Evolutionary conservation across 2,329 filamentous ascomycete genomes (phyloP).

Genomic region (Penicillium sp.): DNA sequence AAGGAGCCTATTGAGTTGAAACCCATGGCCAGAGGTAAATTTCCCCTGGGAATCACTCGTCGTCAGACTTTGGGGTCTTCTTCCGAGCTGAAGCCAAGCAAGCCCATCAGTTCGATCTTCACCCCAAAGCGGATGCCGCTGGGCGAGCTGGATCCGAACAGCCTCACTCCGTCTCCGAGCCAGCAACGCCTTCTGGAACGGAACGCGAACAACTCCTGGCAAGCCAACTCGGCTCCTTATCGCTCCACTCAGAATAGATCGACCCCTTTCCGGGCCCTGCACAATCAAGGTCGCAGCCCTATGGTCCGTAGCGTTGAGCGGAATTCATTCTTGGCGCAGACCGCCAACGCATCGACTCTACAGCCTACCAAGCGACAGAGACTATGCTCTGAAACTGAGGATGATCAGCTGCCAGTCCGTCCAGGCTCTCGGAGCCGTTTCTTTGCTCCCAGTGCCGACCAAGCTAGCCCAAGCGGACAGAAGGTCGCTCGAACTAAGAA

Average conservation of each 20-base stretch:
- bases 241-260: slow-evolving; percentile 39
- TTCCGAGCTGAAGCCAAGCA: slow-evolving; percentile 60
- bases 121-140: slow-evolving; percentile 64
- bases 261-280: slow-evolving; percentile 39
- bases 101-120: slow-evolving; percentile 67
- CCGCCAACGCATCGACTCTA: slow-evolving; percentile 44
- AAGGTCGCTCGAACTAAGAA: slow-evolving; percentile 43
- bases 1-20: slow-evolving; percentile 63
- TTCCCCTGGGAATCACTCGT: slow-evolving; percentile 38
- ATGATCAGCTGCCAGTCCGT: slow-evolving; percentile 36
- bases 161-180: slow-evolving; percentile 66
- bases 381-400: slow-evolving; percentile 52
- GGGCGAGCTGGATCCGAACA: slow-evolving; percentile 68
- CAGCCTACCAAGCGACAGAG: slow-evolving; percentile 54
- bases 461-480: slow-evolving; percentile 44
- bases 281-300: slow-evolving; percentile 43
- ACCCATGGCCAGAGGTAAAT: slow-evolving; percentile 34
- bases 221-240: slow-evolving; percentile 52
- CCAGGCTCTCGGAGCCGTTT: slow-evolving; percentile 50
- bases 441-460: slow-evolving; percentile 40
- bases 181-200: slow-evolving; percentile 61
- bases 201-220: slow-evolving; percentile 58
- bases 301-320: slow-evolving; percentile 45
- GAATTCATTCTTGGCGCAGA: slow-evolving; percentile 42
- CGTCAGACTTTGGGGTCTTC: slow-evolving; percentile 47